phyloP scores from a whole-genome alignment of 148 eudicot species.

The Silene uniflora region DNA sequence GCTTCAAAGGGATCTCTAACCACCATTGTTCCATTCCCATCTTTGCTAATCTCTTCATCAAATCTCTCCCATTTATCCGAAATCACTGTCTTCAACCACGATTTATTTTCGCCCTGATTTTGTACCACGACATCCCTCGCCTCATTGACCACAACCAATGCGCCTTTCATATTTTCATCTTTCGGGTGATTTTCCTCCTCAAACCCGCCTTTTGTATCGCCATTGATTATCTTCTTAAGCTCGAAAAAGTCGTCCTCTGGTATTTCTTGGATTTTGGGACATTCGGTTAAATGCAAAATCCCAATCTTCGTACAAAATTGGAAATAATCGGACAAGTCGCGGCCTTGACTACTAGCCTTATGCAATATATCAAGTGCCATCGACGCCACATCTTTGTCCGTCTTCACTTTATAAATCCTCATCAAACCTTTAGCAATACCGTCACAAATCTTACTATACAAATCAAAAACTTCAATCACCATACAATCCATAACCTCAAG shows the following conservation, averaged over 20 bases:
- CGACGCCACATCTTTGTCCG: conserved; percentile 38
- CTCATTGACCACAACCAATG: conserved; percentile 4
- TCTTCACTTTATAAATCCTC: conserved; percentile 33
- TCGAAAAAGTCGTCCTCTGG: conserved; percentile 47
- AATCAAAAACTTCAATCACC: conserved; percentile 59
- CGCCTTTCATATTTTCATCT: background rate
- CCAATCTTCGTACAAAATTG: conserved; percentile 47
- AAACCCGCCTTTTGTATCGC: background rate
- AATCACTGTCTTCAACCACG: conserved; percentile 36
- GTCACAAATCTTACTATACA: conserved; percentile 59
- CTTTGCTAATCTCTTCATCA: conserved; percentile 41
- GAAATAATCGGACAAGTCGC: conserved; percentile 47
- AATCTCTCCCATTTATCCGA: conserved; percentile 65
- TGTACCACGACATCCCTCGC: background rate
- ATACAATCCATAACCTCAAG: conserved; percentile 77
- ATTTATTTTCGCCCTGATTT: background rate
- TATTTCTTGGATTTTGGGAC: conserved; percentile 38
- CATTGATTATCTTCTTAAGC: conserved; percentile 43
- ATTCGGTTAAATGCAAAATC: conserved; percentile 36
- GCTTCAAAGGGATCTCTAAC: conserved; percentile 28
- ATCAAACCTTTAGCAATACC: conserved; percentile 48
- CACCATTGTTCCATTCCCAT: background rate
- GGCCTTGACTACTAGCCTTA: conserved; percentile 54
- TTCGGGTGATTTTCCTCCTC: too few relatives aligned
- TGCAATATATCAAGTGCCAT: conserved; percentile 48